Evolutionary conservation across 257 asterid genomes (phyloP), one percentile per base, ranked within the genome.

Genomic region (Capsicum chinense): DNA sequence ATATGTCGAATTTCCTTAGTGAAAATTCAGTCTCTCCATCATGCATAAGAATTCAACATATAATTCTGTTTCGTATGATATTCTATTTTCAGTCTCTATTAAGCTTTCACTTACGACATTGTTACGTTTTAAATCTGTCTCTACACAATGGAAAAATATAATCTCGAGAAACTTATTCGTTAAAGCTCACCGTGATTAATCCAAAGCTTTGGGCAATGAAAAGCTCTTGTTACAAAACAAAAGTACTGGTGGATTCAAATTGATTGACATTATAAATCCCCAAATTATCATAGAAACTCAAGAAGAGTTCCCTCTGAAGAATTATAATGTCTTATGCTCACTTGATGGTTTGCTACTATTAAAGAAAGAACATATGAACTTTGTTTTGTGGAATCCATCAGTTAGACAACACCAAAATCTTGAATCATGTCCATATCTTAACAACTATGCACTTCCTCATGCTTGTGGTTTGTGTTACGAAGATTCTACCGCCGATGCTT

Each of bases 331-430:
- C 52, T 69, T 69, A 2, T 42, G 56, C 35, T 42, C 79, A 16
- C 4, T 17, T 69, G 56, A 42, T 42, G 79, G 56, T 4, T 70
- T 70, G 56, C 10, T 70, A 15, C 56, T 42, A 7, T 9, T 70
- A 42, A 67, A 35, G 74, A 48, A 42, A 15, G 11, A 7, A 6
- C 8, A 69, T 8, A 69, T 37, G 54, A 39, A 7, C 1, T 16
- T 16, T 42, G 15, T 42, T 69, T 69, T 69, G 56, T 69, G 79
- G 79, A 69, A 69, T 69, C 56, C 56, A 69, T 39, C 79, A 3
- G 37, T 54, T 4, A 69, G 56, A 68, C 13, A 7, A 68, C n/a
- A 7, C 11, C 14, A 4, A 68, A 39, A 4, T 39, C 54, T 68
- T 5, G 12, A 3, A 35, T 35, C 15, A 62, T 62, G n/a, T 35